A percentile compares a stretch with the other conserved stretches of the same genome.
These are phyloP conservation scores for Rhizopus microsporus DNA, from an alignment of 371 early-diverging fungal genomes.

Conservation along the genomic window DNA sequence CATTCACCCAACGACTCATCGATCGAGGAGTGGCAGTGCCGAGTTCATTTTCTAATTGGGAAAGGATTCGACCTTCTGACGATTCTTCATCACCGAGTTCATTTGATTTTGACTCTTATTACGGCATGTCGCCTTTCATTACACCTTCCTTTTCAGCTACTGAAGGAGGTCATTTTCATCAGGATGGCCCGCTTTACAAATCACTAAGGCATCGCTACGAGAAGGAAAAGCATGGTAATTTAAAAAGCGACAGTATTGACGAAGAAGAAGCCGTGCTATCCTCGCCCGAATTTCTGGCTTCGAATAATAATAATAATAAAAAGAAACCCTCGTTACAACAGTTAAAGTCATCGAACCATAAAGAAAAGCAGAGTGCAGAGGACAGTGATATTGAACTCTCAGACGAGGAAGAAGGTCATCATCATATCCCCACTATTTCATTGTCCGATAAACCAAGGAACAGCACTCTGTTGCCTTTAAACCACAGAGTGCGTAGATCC, in stretches of 20 bases:
- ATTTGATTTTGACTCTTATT: constrained; percentile 40
- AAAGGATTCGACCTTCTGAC: constrained; percentile 15
- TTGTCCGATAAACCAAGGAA: neutral
- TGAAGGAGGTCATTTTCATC: constrained; percentile 13
- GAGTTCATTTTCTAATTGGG: constrained; percentile 34
- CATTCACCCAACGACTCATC: constrained; percentile 42
- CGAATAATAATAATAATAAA: neutral
- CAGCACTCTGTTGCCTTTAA: constrained; percentile 8
- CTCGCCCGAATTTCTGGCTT: constrained; percentile 17
- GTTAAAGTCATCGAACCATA: constrained; percentile 2
- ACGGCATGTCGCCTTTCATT: constrained; percentile 49
- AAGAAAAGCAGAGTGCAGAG: constrained; percentile 19
- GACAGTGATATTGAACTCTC: constrained; percentile 52
- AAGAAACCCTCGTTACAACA: constrained; percentile 8
- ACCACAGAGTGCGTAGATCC: constrained; percentile 16
- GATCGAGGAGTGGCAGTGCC: constrained; percentile 49
- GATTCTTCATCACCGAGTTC: constrained; percentile 36
- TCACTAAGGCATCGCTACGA: constrained; percentile 44
- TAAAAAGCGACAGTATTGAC: constrained; percentile 11
- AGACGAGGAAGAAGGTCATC: constrained; percentile 33
- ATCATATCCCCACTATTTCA: neutral
- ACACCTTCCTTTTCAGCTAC: constrained; percentile 39
- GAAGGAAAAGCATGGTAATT: constrained; percentile 20
- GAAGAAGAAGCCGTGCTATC: constrained; percentile 26
- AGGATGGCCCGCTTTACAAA: constrained; percentile 24